phyloP scores from a whole-genome alignment of 192 early-diverging fungal species.

The Chytriomyces confervae region DNA sequence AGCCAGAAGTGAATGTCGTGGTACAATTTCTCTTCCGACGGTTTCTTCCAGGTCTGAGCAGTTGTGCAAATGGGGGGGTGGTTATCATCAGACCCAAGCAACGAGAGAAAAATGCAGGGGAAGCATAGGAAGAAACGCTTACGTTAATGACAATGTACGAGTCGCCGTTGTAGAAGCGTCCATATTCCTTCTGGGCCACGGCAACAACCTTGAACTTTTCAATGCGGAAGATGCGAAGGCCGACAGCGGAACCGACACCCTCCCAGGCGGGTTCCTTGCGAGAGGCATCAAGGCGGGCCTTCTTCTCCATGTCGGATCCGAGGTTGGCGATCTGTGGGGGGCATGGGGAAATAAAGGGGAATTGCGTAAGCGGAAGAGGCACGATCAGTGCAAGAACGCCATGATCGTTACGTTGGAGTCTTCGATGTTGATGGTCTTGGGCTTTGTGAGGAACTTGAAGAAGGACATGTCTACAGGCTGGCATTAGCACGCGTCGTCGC shows the following conservation, averaged over 20 bases:
- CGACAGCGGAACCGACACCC: conserved; percentile 56
- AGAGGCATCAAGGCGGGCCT: conserved; percentile 63
- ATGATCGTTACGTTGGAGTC: conserved; percentile 34
- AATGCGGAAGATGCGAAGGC: conserved; percentile 78
- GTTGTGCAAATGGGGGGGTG: not conserved
- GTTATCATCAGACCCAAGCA: not conserved
- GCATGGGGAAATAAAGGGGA: not conserved
- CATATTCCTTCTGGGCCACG: conserved; percentile 65
- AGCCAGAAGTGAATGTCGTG: conserved; percentile 89
- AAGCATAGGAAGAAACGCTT: conserved; percentile 23
- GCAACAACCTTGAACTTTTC: conserved; percentile 76
- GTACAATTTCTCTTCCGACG: conserved; percentile 62
- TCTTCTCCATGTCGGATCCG: conserved; percentile 64
- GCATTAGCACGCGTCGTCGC: no score
- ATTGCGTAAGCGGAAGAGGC: not conserved
- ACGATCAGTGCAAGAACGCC: not conserved
- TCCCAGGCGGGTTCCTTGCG: conserved; percentile 66
- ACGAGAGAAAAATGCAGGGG: not conserved
- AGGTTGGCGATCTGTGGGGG: conserved; percentile 54
- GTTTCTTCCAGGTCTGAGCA: conserved; percentile 64
- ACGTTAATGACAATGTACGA: conserved; percentile 77
- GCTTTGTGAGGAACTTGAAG: conserved; percentile 31
- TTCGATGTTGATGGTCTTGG: conserved; percentile 20
- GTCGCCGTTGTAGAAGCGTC: conserved; percentile 70
- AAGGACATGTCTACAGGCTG: not conserved